Evolutionary conservation across 169 alveolate species (phyloP).

Genomic region (Eimeria necatrix): DNA sequence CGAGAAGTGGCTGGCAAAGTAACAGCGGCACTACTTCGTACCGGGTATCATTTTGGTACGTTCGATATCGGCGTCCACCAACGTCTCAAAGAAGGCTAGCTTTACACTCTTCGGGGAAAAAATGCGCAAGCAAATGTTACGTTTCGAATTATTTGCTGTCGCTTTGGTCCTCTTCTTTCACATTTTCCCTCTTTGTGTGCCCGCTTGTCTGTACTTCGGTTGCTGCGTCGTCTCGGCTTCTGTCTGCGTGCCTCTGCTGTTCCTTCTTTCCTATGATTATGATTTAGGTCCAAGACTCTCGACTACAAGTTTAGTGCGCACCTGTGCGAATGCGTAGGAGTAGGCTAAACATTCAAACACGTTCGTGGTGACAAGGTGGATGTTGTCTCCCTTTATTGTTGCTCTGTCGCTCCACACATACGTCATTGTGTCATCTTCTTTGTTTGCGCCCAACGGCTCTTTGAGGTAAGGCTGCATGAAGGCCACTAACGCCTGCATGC

Average conservation of each 20-base stretch:
- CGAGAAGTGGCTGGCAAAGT: too few relatives aligned
- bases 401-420: conserved; percentile 86
- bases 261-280: neutral
- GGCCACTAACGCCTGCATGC: conserved; percentile 18
- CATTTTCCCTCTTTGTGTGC: too few relatives aligned
- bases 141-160: too few relatives aligned
- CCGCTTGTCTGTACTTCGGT: too few relatives aligned
- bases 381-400: conserved; percentile 87
- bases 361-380: conserved; percentile 86
- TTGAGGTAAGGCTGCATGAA: conserved; percentile 33
- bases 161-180: too few relatives aligned
- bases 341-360: conserved; percentile 88
- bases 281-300: neutral
- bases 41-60: conserved; percentile 90
- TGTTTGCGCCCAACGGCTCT: conserved; percentile 68
- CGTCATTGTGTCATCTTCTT: conserved; percentile 84
- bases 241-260: neutral
- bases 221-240: neutral
- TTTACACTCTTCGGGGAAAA: conserved; percentile 85
- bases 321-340: conserved; percentile 92
- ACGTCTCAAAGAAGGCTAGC: conserved; percentile 88
- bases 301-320: neutral
- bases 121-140: neutral
- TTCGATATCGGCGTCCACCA: conserved; percentile 91
- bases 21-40: conserved; percentile 1